Evolutionary conservation across 495 filamentous ascomycete species (phyloP), one percentile per base, ranked within the genome.

Genomic region (Podospora didyma): DNA sequence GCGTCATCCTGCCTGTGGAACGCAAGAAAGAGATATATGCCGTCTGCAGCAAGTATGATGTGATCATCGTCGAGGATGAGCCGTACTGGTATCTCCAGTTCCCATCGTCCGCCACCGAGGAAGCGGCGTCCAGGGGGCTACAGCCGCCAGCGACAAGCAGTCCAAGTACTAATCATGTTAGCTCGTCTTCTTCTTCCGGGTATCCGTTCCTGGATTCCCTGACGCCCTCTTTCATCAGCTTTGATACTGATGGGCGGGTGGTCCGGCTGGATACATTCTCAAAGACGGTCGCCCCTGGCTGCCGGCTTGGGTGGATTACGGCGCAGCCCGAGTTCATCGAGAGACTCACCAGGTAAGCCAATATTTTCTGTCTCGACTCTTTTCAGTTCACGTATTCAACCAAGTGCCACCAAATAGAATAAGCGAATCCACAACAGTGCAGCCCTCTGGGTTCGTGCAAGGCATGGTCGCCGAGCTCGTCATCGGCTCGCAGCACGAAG

Each of bases 1-100:
- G 89, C 39, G 84, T 85, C 17, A 85, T 86, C 2, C 71, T 92
- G 3, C 83, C 84, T 19, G 59, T 92, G 3, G 70, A 84, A 56
- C 84, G 93, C 34, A 80, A 89, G 53, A 87, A 82, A 57, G 85
- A 89, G 48, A 81, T 96, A 46, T 96, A 96, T 69, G 79, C 77
- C 7, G 67, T 96, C 35, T 96, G 90, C 74, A 82, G 82, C 61
- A 83, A 83, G 62, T 94, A 90, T 70, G 91, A 97, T 69, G 84
- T 97, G 55, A 83, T 96, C 63, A 96, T 97, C 58, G 75, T 95
- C 60, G 93, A 97, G 72, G 93, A 97, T 66, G 92, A 96, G 54
- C 93, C 93, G 2, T 97, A 97, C 73, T 97, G 91, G 89, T 93
- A 94, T 65, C 80, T 97, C 12, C 93, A 96, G 64, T 96, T 82